phyloP scores from a whole-genome alignment of 1,284 basidiomycete genomes.

The Ganoderma leucocontextum region DNA sequence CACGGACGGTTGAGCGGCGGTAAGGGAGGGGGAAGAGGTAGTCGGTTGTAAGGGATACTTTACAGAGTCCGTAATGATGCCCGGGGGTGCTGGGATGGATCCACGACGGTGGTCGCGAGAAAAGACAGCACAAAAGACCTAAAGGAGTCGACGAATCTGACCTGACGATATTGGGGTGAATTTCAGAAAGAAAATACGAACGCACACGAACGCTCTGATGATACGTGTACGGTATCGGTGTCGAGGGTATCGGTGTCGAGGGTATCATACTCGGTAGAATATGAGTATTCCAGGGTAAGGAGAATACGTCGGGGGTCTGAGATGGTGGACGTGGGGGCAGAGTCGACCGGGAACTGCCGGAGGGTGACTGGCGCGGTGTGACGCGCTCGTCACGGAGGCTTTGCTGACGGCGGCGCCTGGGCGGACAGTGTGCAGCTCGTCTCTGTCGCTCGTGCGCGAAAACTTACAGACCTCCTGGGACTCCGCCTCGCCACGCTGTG shows the following conservation, averaged over 20 bases:
- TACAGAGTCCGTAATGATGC: conserved; percentile 14
- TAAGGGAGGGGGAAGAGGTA: not conserved
- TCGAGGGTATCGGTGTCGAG: not conserved
- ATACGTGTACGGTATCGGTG: not conserved
- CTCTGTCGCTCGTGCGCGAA: conserved; percentile 15
- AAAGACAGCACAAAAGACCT: not conserved
- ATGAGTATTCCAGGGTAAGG: not conserved
- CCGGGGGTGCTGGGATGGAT: conserved; percentile 9
- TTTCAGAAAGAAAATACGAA: conserved; percentile 1
- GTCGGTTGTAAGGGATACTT: not conserved
- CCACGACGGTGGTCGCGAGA: conserved; percentile 1
- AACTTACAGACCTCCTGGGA: conserved; percentile 11
- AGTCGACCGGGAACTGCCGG: conserved; percentile 3
- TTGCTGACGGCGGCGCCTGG: conserved; percentile 25
- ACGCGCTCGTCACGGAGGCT: conserved; percentile 13
- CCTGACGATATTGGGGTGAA: conserved; percentile 1
- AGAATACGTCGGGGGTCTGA: not conserved
- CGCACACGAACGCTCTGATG: not conserved
- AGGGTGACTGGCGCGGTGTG: conserved; percentile 13
- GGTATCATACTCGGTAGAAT: not conserved
- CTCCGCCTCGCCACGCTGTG: conserved; percentile 2
- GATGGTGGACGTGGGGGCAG: not conserved
- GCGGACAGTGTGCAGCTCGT: not conserved
- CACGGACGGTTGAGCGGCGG: conserved; percentile 5
- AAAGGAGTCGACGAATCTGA: not conserved